Base-by-base conservation (phyloP, 192 early-diverging fungal genomes). In the Umbelopsis sp. region DNA sequence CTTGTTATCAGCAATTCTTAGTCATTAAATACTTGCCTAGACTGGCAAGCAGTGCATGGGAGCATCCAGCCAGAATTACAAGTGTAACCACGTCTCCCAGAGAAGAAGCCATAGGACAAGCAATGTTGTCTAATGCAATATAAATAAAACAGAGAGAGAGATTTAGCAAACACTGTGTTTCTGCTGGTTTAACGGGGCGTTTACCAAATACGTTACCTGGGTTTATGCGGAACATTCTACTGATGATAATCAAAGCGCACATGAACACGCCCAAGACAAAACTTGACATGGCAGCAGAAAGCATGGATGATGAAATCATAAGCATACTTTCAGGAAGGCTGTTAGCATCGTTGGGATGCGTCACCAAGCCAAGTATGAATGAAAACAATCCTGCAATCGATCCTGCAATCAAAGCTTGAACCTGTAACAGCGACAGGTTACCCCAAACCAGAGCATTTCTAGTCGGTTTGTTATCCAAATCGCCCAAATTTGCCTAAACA, bases 11-110 rank as follows among this genome's bases (percentile, higher is more conserved):
- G 37, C 37, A 41, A 41, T 4, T 52, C 13, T 22, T 52, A 52
- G 51, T 52, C 25, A 22, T 30, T 25, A 15, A 44, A 22, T 21
- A 69, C 76, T 69, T 85, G 87, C 87, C 69, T 27, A 91, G 58
- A 35, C 80, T 72, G n/a, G 65, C 67, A 44, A 85, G 70, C 21
- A 91, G 69, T 30, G 71, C 61, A 46, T 84, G 73, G 15, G 89
- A 69, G 58, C 83, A 81, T 41, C 67, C 84, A 30, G 91, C 83
- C 51, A 92, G 72, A 23, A 91, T 84, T 30, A 89, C 72, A 35
- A 92, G 71, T 4, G 91, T 92, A 12, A 92, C 80, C 55, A 92
- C 82, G 80, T 92, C 91, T 23, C 91, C 91, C 69, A 92, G 77
- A 7, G 85, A 86, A 11, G 91, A 91, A 23, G 91, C 91, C 74